These are phyloP conservation scores for Vigna unguiculata DNA, from an alignment of 306 rosid species.

Conservation along the genomic window DNA sequence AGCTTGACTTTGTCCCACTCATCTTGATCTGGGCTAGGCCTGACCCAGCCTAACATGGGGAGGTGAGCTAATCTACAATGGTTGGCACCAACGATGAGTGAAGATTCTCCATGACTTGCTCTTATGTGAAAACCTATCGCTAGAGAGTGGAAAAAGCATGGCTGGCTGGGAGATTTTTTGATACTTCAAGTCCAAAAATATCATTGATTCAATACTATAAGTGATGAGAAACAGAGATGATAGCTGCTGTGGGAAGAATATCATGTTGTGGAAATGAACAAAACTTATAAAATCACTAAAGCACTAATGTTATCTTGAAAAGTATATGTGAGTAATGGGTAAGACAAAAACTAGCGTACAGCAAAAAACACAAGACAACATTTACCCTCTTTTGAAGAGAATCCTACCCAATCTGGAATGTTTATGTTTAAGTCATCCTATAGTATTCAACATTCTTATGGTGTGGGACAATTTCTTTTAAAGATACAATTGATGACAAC, in stretches of 20 bases:
- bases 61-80: neutral
- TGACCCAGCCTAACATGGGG: neutral
- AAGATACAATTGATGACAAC: conserved; percentile 18
- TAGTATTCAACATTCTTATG: neutral
- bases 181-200: conserved; percentile 2
- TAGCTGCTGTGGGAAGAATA: neutral
- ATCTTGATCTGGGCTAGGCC: too few relatives aligned
- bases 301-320: neutral
- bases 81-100: neutral
- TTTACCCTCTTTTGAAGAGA: neutral
- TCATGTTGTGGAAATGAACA: neutral
- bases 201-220: neutral
- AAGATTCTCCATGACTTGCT: neutral
- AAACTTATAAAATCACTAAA: neutral
- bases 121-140: neutral
- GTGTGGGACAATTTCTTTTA: neutral
- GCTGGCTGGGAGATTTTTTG: neutral
- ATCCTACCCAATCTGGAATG: conserved; percentile 14
- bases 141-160: neutral
- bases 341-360: neutral
- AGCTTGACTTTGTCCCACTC: too few relatives aligned
- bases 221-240: neutral
- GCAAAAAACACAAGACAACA: neutral
- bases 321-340: neutral
- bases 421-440: neutral